Percentiles rank a stretch among this genome's conserved stretches.
These are phyloP conservation scores for Rubroboletus pulcherrimus DNA, from an alignment of 768 basidiomycete genomes.

Conservation along the genomic window DNA sequence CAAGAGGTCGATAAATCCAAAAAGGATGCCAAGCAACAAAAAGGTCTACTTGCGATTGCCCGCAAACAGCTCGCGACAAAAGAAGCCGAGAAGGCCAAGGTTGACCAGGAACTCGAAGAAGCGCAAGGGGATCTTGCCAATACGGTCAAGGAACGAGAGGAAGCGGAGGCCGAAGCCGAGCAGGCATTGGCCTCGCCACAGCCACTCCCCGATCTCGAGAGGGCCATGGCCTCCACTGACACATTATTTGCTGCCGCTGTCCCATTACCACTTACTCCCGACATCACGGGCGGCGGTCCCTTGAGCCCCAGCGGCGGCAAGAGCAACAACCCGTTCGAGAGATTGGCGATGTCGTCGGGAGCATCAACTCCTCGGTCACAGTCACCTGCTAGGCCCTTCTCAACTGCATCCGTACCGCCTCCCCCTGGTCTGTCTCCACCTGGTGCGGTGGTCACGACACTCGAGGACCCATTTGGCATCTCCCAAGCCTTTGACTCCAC, in stretches of 20 bases:
- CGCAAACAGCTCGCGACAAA: conserved; percentile 88
- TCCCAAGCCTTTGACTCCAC: conserved; percentile 25
- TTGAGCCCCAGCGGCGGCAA: conserved; percentile 46
- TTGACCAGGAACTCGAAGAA: conserved; percentile 69
- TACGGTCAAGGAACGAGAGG: conserved; percentile 52
- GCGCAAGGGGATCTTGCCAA: conserved; percentile 51
- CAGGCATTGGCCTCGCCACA: conserved; percentile 16
- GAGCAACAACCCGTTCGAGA: conserved; percentile 92
- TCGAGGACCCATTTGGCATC: conserved; percentile 55
- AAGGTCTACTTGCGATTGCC: conserved; percentile 89
- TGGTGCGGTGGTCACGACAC: conserved; percentile 1
- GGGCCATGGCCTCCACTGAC: conserved; percentile 41
- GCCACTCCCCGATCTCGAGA: conserved; percentile 22
- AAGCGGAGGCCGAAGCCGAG: conserved; percentile 49
- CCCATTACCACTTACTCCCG: conserved; percentile 70
- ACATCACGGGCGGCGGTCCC: conserved; percentile 43
- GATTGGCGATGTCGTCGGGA: conserved; percentile 50
- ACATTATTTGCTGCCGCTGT: conserved; percentile 66
- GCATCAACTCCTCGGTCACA: conserved; percentile 43
- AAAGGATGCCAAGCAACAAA: conserved; percentile 96
- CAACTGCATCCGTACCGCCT: conserved; percentile 34
- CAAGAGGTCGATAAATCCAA: conserved; percentile 79
- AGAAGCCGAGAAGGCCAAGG: conserved; percentile 70
- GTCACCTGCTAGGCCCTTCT: conserved; percentile 59
- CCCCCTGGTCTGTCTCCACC: conserved; percentile 27